These are phyloP conservation scores for Prasinococcaceae sp. DNA, from an alignment of 139 green algal species.

Conservation along the genomic window DNA sequence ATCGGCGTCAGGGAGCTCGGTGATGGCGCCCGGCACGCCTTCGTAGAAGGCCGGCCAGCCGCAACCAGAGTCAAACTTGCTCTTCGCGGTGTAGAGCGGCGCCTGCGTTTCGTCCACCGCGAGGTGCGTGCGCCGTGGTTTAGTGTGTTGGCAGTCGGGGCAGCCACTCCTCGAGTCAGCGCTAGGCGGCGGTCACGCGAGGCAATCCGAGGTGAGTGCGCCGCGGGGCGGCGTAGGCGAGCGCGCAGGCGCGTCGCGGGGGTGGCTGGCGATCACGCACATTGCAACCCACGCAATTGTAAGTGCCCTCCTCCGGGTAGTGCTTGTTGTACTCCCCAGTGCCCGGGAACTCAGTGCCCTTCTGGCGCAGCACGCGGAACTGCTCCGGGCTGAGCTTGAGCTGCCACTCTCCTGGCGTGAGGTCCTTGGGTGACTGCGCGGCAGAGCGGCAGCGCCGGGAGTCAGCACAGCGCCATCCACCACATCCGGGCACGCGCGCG, in stretches of 20 bases:
- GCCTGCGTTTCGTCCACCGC: too few relatives aligned
- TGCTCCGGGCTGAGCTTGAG: slow-evolving; percentile 20
- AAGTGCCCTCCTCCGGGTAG: slow-evolving; percentile 56
- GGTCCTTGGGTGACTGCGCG: too few relatives aligned
- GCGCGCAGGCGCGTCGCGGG: too few relatives aligned
- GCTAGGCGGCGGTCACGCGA: too few relatives aligned
- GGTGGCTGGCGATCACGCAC: too few relatives aligned
- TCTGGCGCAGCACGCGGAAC: slow-evolving; percentile 68
- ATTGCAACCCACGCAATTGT: slow-evolving; percentile 71
- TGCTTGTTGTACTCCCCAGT: slow-evolving; percentile 79
- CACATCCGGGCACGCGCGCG: too few relatives aligned
- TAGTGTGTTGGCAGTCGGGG: slow-evolving; percentile 45
- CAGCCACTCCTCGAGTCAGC: too few relatives aligned
- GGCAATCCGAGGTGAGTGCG: too few relatives aligned
- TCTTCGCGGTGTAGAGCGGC: slow-evolving; percentile 46
- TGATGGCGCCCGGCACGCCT: slow-evolving; percentile 25
- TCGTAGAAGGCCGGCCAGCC: slow-evolving; percentile 76
- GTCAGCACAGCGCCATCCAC: too few relatives aligned
- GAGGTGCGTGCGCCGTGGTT: slow-evolving; percentile 9
- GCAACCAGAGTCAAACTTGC: slow-evolving; percentile 88
- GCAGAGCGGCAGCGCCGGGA: too few relatives aligned
- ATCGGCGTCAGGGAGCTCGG: slow-evolving; percentile 14
- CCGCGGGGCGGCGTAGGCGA: too few relatives aligned
- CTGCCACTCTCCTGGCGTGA: too few relatives aligned
- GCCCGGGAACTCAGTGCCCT: slow-evolving; percentile 72